Conservation (phyloP, 805 yeast species). For the Hanseniaspora jakobsenii region DNA sequence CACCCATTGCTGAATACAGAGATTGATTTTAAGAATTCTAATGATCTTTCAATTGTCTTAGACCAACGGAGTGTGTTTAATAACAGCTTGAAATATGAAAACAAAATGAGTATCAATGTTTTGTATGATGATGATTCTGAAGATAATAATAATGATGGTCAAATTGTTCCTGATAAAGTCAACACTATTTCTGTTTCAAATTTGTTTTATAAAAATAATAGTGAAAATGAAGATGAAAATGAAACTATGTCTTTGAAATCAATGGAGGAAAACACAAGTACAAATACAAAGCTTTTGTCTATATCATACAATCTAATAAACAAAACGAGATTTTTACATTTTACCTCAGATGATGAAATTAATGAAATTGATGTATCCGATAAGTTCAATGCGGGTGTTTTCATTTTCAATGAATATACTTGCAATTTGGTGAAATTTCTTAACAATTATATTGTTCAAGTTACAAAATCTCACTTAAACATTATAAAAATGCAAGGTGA, state of each 20-base stretch:
- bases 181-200: too few relatives aligned
- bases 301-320: not conserved
- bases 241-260: too few relatives aligned
- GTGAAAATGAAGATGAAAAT: too few relatives aligned
- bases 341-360: constrained; percentile 10
- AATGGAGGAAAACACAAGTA: too few relatives aligned
- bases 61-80: not conserved
- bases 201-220: too few relatives aligned
- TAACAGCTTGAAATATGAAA: constrained; percentile 3
- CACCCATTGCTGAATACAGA: not conserved
- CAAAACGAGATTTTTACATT: constrained; percentile 11
- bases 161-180: not conserved
- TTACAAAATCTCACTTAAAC: constrained; percentile 4
- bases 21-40: not conserved
- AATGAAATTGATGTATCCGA: constrained; percentile 10
- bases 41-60: not conserved
- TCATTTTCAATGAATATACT: constrained; percentile 10
- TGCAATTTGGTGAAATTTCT: not conserved
- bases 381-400: constrained; percentile 9
- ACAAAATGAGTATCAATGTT: constrained; percentile 10
- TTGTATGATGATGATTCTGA: constrained; percentile 1
- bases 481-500: constrained; percentile 9
- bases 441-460: not conserved
- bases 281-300: constrained; percentile 3
- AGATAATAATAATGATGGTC: too few relatives aligned